Base-by-base conservation (phyloP, 176 grass and related monocot species). In the Pharus latifolius region DNA sequence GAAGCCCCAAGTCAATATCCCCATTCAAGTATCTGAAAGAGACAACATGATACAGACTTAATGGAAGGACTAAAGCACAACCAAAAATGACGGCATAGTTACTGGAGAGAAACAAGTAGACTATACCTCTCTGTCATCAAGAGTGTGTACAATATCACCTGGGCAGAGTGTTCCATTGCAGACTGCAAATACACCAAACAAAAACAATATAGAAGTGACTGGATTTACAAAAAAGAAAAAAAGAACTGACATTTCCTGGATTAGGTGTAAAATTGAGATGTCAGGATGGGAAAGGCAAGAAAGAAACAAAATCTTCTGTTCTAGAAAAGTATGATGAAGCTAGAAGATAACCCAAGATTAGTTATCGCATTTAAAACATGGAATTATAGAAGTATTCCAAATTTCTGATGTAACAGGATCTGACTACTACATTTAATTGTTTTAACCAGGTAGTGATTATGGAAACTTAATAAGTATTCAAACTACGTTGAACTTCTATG, bases 111-210 rank as follows among this genome's bases (percentile, higher is more conserved):
- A 55, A 24, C 37, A 56, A n/a, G 41, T 29, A 26, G 18, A 26
- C 33, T 53, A 62, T 86, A 92, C 94, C 94, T 98, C 56, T 98
- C 94, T 48, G 81, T 83, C 94, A 98, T 98, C 76, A 98, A 72
- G 38, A 98, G 78, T 18, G 87, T 90, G 50, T 98, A 98, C 57
- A 98, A 55, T 83, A 98, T 98, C 73, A 98, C 86, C 62, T 98
- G 94, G 5, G 94, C 86, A 56, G 75, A 41, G 67, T 98, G 94
- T 80, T 98, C 94, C 69, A 82, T 77, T 56, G 94, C 84, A 55
- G 83, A 49, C 94, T 98, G 78, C 58, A 78, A 34, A 63, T 70
- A 42, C 40, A 76, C n/a, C 11, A 79, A 50, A 75, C 12, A 64
- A 42, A 56, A 45, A n/a, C 28, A 78, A 65, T 46, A 63, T 20